These are phyloP conservation scores for Penicillium dipodomyicola DNA, from an alignment of 495 filamentous ascomycete genomes.

Conservation along the genomic window DNA sequence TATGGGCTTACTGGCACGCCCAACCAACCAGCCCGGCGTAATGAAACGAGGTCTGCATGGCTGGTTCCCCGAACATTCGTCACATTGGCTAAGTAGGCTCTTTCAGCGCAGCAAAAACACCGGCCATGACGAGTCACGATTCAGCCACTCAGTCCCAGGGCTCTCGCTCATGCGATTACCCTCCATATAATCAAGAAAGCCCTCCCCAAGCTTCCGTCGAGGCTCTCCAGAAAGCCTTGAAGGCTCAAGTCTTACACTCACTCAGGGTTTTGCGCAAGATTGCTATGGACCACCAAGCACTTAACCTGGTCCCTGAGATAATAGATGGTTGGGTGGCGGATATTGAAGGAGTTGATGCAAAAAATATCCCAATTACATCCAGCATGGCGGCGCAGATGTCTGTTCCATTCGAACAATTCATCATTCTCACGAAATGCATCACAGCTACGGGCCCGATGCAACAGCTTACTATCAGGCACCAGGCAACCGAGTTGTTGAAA, in stretches of 20 bases:
- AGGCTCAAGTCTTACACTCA: neutral
- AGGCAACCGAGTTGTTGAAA: neutral
- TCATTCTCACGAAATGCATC: neutral
- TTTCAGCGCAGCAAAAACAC: neutral
- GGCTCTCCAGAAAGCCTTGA: neutral
- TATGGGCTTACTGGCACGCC: neutral
- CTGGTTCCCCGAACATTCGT: neutral
- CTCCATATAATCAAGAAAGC: neutral
- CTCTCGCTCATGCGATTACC: neutral
- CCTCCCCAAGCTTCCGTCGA: neutral
- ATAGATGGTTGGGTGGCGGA: neutral
- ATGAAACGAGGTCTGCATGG: neutral
- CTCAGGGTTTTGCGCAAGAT: neutral
- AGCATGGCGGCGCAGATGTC: neutral
- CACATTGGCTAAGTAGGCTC: neutral
- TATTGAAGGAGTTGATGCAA: neutral
- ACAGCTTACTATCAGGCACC: neutral
- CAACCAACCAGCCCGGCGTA: neutral
- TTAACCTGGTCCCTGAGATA: neutral
- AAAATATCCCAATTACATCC: neutral
- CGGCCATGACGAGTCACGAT: neutral
- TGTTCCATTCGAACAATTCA: neutral
- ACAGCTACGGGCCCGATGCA: neutral
- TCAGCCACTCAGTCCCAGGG: neutral
- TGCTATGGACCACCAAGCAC: neutral